Percentiles rank a stretch among this genome's conserved stretches.
phyloP scores from a whole-genome alignment of 148 eudicot species.

The Rhododendron ferrugineum region DNA sequence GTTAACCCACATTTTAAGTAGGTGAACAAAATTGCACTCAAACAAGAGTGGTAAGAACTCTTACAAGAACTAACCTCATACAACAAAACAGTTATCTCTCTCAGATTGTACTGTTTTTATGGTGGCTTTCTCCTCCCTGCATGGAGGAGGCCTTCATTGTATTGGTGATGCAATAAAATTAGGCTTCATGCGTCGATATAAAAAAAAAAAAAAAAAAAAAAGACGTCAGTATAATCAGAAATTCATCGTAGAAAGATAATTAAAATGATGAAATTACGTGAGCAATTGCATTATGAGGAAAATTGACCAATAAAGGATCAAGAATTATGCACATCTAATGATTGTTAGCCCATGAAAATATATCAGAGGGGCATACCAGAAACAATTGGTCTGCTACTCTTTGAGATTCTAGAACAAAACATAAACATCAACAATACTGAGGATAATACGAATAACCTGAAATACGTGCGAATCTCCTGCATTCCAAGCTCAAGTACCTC shows the following conservation, averaged over 20 bases:
- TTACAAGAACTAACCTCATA: background rate
- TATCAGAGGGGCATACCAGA: conserved; percentile 42
- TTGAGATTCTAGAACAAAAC: conserved; percentile 92
- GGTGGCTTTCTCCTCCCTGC: background rate
- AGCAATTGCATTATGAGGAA: conserved; percentile 5
- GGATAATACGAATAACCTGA: conserved; percentile 80
- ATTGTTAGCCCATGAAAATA: background rate
- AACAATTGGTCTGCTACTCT: conserved; percentile 68
- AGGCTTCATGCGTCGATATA: background rate
- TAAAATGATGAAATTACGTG: background rate
- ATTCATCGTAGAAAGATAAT: background rate
- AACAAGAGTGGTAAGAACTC: background rate
- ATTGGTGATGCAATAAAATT: background rate
- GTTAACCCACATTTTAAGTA: background rate
- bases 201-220: no score
- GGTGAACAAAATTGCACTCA: background rate
- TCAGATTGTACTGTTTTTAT: no score
- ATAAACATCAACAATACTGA: conserved; percentile 87
- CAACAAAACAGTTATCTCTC: background rate
- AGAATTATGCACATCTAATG: conserved; percentile 3
- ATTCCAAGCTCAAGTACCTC: conserved; percentile 90
- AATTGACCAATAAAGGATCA: background rate
- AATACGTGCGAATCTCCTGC: conserved; percentile 88
- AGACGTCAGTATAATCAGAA: background rate
- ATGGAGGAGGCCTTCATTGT: background rate